These are phyloP conservation scores for Recurvomyces mirabilis DNA, from an alignment of 495 filamentous ascomycete species.

Conservation along the genomic window DNA sequence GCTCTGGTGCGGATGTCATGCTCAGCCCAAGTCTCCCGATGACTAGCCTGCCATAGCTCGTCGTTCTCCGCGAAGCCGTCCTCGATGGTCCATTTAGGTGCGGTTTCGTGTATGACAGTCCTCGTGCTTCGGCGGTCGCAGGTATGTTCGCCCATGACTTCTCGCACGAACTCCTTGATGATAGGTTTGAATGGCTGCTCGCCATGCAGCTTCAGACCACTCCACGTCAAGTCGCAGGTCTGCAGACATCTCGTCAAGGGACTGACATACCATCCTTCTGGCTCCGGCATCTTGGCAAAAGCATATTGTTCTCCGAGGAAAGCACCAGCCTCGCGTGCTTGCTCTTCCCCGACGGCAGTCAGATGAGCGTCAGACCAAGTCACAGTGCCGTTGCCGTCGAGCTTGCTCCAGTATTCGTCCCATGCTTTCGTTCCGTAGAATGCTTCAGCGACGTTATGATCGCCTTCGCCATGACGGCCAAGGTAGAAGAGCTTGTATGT, in stretches of 20 bases:
- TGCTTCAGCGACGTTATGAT: constrained; percentile 30
- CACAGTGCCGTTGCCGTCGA: constrained; percentile 26
- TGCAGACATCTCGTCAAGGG: constrained; percentile 26
- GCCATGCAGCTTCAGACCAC: constrained; percentile 13
- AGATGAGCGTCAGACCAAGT: constrained; percentile 27
- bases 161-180: constrained; percentile 28
- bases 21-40: constrained; percentile 17
- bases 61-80: constrained; percentile 20
- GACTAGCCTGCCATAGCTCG: constrained; percentile 17
- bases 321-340: constrained; percentile 22
- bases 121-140: constrained; percentile 15
- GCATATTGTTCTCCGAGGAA: constrained; percentile 21
- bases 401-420: constrained; percentile 30
- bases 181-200: constrained; percentile 18
- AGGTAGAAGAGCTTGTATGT: constrained; percentile 28
- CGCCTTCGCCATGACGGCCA: constrained; percentile 31
- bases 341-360: constrained; percentile 21
- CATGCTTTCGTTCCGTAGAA: constrained; percentile 30
- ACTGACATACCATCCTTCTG: constrained; percentile 26
- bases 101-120: constrained; percentile 4
- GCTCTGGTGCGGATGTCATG: constrained; percentile 8
- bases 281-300: constrained; percentile 20
- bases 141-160: constrained; percentile 22
- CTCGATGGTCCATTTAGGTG: constrained; percentile 12
- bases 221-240: constrained; percentile 26